Percentiles rank a stretch among this genome's conserved stretches.
These are phyloP conservation scores for Candida tropicalis DNA, from an alignment of 1,139 yeast genomes.

Conservation along the genomic window DNA sequence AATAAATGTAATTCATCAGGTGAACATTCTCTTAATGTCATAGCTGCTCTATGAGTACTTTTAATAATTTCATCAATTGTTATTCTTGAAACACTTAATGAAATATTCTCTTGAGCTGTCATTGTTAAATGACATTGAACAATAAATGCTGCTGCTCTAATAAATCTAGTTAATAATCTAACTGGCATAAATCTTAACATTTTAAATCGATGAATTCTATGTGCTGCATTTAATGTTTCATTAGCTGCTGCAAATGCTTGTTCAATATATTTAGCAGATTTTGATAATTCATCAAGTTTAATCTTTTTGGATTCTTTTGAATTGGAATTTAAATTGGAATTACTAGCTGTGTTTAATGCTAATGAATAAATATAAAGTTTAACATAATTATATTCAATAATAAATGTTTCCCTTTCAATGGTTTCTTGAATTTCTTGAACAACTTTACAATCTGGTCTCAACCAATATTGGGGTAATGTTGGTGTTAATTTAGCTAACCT, in stretches of 20 bases:
- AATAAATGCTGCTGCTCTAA: conserved; percentile 88
- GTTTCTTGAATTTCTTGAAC: conserved; percentile 40
- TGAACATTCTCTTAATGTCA: conserved; percentile 75
- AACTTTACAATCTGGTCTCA: conserved; percentile 39
- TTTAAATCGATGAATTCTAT: conserved; percentile 65
- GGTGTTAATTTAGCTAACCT: conserved; percentile 27
- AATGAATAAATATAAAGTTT: conserved; percentile 81
- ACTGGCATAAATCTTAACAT: conserved; percentile 82
- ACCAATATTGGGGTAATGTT: conserved; percentile 34
- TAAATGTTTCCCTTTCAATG: conserved; percentile 69
- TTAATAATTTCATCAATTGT: conserved; percentile 71
- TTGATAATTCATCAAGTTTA: conserved; percentile 69
- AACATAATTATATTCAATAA: conserved; percentile 83
- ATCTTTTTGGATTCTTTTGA: conserved; percentile 4
- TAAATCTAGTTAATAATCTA: conserved; percentile 84
- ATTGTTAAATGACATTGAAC: conserved; percentile 80
- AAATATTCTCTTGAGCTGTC: conserved; percentile 47
- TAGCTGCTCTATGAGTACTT: conserved; percentile 72
- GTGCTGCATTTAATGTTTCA: conserved; percentile 73
- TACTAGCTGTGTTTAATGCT: conserved; percentile 61
- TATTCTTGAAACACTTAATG: conserved; percentile 59
- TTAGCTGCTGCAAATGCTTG: conserved; percentile 85
- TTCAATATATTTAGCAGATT: conserved; percentile 76
- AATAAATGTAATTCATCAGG: conserved; percentile 90
- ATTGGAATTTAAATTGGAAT: conserved; percentile 18